Evolutionary conservation across 2,329 filamentous ascomycete genomes (phyloP), one percentile per base, ranked within the genome.

Genomic region (Sporothrix euskadiensis): DNA sequence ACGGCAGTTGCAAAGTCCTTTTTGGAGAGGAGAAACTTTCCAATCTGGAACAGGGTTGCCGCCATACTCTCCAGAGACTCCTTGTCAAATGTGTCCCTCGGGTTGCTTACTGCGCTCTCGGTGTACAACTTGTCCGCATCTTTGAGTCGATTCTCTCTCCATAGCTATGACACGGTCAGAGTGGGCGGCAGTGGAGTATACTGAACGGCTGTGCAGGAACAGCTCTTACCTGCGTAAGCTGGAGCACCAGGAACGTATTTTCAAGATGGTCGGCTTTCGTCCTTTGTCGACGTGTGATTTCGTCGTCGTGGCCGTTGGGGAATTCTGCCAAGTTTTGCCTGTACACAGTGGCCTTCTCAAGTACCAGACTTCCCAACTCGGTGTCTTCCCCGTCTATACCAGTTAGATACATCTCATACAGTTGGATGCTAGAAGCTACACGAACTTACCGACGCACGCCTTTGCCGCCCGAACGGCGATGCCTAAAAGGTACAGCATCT

Each of bases 111-210:
- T 77, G 92, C 92, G 49, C 81, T 81, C 5, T 66, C 54, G 0
- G 2, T 26, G 80, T 91, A 94, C 85, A 96, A 89, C 80, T 93
- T 89, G 72, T 97, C 93, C 39, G 93, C 92, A 66, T 94, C 87
- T 73, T 95, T 92, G 16, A 92, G 84, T 56, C 91, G 88, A 56
- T 88, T 85, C 78, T 94, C 90, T 77, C 90, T 89, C 90, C 91
- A 97, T 41, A 90, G 88, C 93, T 74, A 57, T 1, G 6, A 6
- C 3, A 3, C 2, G 41, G n/a, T 22, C 10, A 30, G 41, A 19
- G 52, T 14, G 9, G n/a, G n/a, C 30, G 14, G 5, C 5, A 66
- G 12, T 4, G 12, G 5, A 3, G 26, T 26, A 26, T 26, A 26
- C 26, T 26, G 26, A 26, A 26, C 26, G 26, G 26, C 26, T 26